phyloP scores from a whole-genome alignment of 306 rosid species.

The Quercus ilex region DNA sequence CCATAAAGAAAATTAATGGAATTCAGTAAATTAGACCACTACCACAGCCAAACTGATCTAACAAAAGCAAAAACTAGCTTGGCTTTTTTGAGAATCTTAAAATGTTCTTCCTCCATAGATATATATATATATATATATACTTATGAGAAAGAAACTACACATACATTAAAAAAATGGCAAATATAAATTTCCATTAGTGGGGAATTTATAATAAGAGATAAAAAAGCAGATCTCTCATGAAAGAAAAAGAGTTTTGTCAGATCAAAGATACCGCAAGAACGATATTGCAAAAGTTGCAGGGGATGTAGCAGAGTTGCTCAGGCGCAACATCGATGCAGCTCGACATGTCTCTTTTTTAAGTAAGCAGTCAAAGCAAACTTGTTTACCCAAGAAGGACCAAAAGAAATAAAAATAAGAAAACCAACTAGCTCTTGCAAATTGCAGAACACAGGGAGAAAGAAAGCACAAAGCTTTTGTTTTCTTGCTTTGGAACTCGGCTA shows the following conservation, averaged over 20 bases:
- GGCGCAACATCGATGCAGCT: constrained; percentile 73
- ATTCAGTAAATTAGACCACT: constrained; percentile 8
- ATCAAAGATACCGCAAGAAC: constrained; percentile 83
- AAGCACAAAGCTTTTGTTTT: constrained; percentile 40
- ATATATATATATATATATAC: constrained; percentile 4
- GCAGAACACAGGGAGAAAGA: constrained; percentile 17
- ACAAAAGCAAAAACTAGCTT: constrained; percentile 15
- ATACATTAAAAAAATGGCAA: not conserved
- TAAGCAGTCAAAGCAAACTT: not conserved
- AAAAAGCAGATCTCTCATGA: constrained; percentile 39
- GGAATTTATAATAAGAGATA: not conserved
- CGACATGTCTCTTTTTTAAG: constrained; percentile 50
- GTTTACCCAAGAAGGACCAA: constrained; percentile 3
- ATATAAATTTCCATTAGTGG: not conserved
- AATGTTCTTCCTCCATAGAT: constrained; percentile 15
- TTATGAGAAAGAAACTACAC: constrained; percentile 16
- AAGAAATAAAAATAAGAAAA: not conserved
- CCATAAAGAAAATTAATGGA: constrained; percentile 20
- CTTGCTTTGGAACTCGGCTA: constrained; percentile 37
- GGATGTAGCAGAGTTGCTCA: constrained; percentile 97
- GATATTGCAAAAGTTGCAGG: constrained; percentile 98
- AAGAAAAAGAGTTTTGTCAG: constrained; percentile 1
- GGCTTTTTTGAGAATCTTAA: constrained; percentile 48
- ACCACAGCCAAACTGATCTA: constrained; percentile 19
- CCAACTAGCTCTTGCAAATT: constrained; percentile 18